A percentile compares a stretch with the other conserved stretches of the same genome.
These are phyloP conservation scores for Platismatia glauca DNA, from an alignment of 495 filamentous ascomycete genomes.

Conservation along the genomic window DNA sequence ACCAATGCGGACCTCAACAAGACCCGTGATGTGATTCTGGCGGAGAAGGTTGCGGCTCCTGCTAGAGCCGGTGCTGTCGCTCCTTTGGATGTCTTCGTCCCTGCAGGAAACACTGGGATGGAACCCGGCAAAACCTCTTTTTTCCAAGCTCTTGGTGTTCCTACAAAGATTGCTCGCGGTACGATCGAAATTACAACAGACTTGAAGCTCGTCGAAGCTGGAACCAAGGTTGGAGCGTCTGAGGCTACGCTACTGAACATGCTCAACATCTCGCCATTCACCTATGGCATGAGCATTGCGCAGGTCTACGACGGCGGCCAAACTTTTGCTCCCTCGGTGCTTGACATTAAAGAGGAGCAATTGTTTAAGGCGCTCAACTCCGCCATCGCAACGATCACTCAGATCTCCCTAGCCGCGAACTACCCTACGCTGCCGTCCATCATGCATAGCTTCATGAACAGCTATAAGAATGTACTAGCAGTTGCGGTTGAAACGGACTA, in stretches of 20 bases:
- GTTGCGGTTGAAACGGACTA: constrained; percentile 85
- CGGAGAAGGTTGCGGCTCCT: constrained; percentile 94
- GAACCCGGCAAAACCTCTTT: constrained; percentile 99
- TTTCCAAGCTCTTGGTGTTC: constrained; percentile 99
- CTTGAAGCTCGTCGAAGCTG: constrained; percentile 92
- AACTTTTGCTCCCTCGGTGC: constrained; percentile 69
- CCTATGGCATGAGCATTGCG: constrained; percentile 91
- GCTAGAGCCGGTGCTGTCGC: constrained; percentile 95
- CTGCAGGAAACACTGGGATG: constrained; percentile 99
- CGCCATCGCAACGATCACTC: constrained; percentile 79
- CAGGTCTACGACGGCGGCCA: constrained; percentile 97
- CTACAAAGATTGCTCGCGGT: constrained; percentile 99
- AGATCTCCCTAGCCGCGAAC: constrained; percentile 80
- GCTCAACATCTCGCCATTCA: constrained; percentile 99
- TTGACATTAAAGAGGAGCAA: constrained; percentile 90
- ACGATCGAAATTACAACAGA: constrained; percentile 99
- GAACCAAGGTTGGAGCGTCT: constrained; percentile 91
- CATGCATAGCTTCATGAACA: constrained; percentile 89
- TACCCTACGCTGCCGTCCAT: constrained; percentile 96
- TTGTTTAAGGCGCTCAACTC: constrained; percentile 74
- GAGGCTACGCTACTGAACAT: constrained; percentile 98
- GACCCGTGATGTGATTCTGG: constrained; percentile 84
- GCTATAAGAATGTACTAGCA: constrained; percentile 93
- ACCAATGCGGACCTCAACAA: constrained; percentile 91
- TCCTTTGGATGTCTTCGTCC: constrained; percentile 80